A percentile compares a stretch with the other conserved stretches of the same genome.
These are phyloP conservation scores for Suhomyces pyralidae DNA, from an alignment of 805 yeast genomes.

Conservation along the genomic window DNA sequence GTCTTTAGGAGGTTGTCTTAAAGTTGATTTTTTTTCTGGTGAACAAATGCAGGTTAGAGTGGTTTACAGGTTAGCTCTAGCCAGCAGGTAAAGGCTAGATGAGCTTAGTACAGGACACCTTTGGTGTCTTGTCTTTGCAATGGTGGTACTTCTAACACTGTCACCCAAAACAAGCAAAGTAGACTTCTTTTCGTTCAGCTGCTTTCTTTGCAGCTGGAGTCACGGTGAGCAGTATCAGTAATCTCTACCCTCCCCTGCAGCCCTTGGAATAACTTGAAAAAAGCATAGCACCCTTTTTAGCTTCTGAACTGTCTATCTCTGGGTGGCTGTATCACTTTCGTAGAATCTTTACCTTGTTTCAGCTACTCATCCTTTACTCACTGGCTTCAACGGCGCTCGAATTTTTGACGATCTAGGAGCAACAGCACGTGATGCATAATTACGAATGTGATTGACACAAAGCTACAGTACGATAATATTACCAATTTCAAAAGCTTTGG, in stretches of 20 bases:
- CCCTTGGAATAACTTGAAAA: background rate
- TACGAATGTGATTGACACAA: no score
- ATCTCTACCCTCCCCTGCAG: background rate
- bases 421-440: background rate
- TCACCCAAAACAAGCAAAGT: background rate
- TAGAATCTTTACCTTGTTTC: background rate
- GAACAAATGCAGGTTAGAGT: background rate
- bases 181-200: background rate
- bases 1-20: background rate
- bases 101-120: background rate
- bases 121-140: background rate
- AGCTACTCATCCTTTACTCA: no score
- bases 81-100: background rate
- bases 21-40: background rate
- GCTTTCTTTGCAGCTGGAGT: background rate
- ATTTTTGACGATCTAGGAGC: background rate
- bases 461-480: no score
- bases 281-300: no score
- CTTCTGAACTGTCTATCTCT: no score
- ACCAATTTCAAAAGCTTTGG: no score
- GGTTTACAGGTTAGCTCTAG: background rate
- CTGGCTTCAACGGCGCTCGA: background rate
- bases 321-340: no score
- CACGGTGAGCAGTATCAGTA: background rate
- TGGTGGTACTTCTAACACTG: background rate